Evolutionary conservation across 345 rosid genomes (phyloP), one percentile per base, ranked within the genome.

Genomic region (Noccaea bulbosa): DNA sequence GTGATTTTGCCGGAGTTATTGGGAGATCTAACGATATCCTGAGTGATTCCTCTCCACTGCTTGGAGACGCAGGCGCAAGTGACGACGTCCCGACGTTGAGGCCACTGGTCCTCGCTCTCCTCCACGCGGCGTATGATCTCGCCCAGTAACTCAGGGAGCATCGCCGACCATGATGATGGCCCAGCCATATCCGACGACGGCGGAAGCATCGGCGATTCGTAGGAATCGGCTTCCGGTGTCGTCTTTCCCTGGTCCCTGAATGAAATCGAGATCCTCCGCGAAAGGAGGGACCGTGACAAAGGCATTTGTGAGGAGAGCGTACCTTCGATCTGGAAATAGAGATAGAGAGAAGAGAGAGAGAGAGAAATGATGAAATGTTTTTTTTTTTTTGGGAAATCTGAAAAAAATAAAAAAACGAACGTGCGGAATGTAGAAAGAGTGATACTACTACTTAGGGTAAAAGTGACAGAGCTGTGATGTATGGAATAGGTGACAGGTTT

Each of bases 51-150:
- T 81, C 98, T 88, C 96, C 98, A 93, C 61, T 81, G 81, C 80
- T 86, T 90, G 11, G 97, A 88, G 27, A 88, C 98, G 66, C 97
- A 84, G 5, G 96, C 97, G 50, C 89, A 84, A 7, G 86, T 61
- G 12, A 88, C 96, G 20, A 93, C 88, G 78, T 75, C 79, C 34
- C 80, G 82, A 8, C 97, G 83, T 55, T 84, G 81, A 0, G 97
- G 97, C 96, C 96, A 93, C 54, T 62, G 80, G 65, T 86, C 92
- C 47, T 84, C 91, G 44, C 71, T 88, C 51, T 81, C 85, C 74
- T 90, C 98, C 39, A 93, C 90, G 34, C 96, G 86, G 41, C 84
- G 79, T 40, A 93, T 85, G 77, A 90, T 93, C 79, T 93, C 96
- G 47, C 79, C 82, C 2, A 93, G 69, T 55, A 93, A 65, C 81